phyloP scores from a whole-genome alignment of 139 green algal species.

The Tetraselmis striata region DNA sequence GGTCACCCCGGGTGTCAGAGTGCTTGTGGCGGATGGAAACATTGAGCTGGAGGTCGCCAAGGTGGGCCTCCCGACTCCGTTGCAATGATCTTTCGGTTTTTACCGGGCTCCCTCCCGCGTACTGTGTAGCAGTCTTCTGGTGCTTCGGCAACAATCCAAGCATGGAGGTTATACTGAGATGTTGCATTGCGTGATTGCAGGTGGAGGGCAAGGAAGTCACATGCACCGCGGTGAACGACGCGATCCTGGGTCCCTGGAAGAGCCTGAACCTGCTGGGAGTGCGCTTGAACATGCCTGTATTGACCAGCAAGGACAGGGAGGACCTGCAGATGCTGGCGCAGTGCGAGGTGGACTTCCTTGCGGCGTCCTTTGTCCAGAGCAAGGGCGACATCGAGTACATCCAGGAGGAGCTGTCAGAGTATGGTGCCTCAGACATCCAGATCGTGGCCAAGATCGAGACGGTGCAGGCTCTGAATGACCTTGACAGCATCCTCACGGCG shows the following conservation, averaged over 20 bases:
- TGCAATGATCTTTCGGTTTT: too few species aligned
- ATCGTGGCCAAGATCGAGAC: conserved; percentile 71
- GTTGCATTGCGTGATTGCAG: too few species aligned
- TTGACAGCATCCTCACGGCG: conserved; percentile 49
- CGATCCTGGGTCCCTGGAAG: background rate
- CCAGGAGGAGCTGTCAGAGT: background rate
- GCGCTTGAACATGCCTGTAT: conserved; percentile 18
- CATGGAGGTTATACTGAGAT: too few species aligned
- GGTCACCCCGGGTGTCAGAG: background rate
- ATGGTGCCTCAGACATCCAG: conserved; percentile 23
- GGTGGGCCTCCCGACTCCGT: too few species aligned
- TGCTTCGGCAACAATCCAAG: too few species aligned
- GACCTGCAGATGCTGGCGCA: conserved; percentile 13
- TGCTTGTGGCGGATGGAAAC: background rate
- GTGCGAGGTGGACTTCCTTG: conserved; percentile 39
- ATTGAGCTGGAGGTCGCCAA: background rate
- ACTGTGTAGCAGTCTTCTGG: too few species aligned
- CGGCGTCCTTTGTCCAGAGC: conserved; percentile 51
- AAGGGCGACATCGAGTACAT: conserved; percentile 38
- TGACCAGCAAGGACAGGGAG: conserved; percentile 16
- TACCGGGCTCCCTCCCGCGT: too few species aligned
- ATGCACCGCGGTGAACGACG: background rate
- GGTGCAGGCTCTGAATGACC: conserved; percentile 43
- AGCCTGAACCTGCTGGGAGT: background rate
- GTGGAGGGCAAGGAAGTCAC: background rate